Base-by-base conservation (phyloP, 495 filamentous ascomycete species). In the Neurospora sp. region DNA sequence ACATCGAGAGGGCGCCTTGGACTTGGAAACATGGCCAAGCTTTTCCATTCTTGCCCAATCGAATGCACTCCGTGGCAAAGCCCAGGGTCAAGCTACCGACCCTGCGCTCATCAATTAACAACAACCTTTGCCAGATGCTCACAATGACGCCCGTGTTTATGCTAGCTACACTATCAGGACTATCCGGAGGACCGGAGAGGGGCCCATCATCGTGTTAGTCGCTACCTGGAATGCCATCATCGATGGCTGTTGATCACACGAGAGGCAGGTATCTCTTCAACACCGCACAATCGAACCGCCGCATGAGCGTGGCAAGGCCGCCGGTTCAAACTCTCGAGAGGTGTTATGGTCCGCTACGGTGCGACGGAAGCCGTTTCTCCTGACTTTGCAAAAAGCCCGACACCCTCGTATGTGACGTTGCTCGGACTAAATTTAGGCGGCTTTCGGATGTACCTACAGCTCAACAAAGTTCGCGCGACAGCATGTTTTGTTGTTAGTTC, bases 351-450 rank as follows among this genome's bases (percentile, higher is more conserved):
- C 12, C 31, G 38, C 18, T 70, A 48, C 39, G 31, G 40, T 62
- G 54, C 6, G 27, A 62, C 54, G 54, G 54, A 18, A 62, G 27
- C 54, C 12, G 48, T 71, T 70, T 54, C 39, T 72, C 41, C 40
- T 70, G 35, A 70, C 74, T 72, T 44, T 40, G 54, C 75, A 40
- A 69, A 69, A 70, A 69, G 44, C 39, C 73, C 70, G 69, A 74
- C n/a, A n/a, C n/a, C n/a, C 8, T 40, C 40, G 39, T 48, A 71
- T 76, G 75, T 79, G 77, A 79, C 78, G 78, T 77, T 80, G 78
- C 77, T 77, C 70, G 71, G 74, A 70, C 78, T 80, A 79, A 76
- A 80, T 74, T 79, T 79, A 78, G 76, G 73, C 69, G 39, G 54
- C 27, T 35, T 16, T 31, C 54, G 54, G 54, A 41, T 69, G 44